Evolutionary conservation across 495 filamentous ascomycete genomes (phyloP), one percentile per base, ranked within the genome.

Genomic region (Glarea lozoyensis): DNA sequence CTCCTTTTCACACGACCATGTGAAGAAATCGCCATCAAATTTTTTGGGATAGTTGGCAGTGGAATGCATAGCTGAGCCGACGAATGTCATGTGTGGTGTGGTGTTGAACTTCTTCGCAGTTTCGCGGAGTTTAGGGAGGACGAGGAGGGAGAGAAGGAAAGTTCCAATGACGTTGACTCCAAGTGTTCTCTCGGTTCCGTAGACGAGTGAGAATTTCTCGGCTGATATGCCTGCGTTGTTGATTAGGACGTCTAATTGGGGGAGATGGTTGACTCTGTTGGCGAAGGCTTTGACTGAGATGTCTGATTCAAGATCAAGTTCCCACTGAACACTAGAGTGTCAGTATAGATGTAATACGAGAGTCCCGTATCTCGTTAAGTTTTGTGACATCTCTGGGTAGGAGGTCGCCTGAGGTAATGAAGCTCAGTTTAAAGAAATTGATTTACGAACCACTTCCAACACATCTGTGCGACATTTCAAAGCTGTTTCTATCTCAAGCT

Each of bases 401-500:
- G n/a, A n/a, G n/a, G n/a, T n/a, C n/a, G n/a, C n/a, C n/a, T n/a
- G n/a, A n/a, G n/a, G n/a, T n/a, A n/a, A n/a, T n/a, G n/a, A n/a
- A n/a, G n/a, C n/a, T n/a, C n/a, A n/a, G n/a, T n/a, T n/a, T n/a
- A n/a, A n/a, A n/a, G n/a, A n/a, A n/a, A n/a, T n/a, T n/a, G n/a
- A n/a, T n/a, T n/a, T n/a, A n/a, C n/a, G n/a, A n/a, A n/a, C n/a
- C 4, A 78, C 71, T 41, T 78, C 67, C 18, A 64, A 54, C 6
- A 63, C 54, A 32, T 41, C 40, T 20, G 52, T 16, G 15, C 52
- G 46, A 17, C 57, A 45, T 11, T 63, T 58, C 1, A 58, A 42
- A 0, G 46, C 16, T 11, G 37, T 11, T 48, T 61, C 37, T n/a
- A 75, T 67, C 31, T 55, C 48, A 1, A 37, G 23, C 37, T 61